phyloP scores from a whole-genome alignment of 139 green algal species.

The Chlorella sp. region DNA sequence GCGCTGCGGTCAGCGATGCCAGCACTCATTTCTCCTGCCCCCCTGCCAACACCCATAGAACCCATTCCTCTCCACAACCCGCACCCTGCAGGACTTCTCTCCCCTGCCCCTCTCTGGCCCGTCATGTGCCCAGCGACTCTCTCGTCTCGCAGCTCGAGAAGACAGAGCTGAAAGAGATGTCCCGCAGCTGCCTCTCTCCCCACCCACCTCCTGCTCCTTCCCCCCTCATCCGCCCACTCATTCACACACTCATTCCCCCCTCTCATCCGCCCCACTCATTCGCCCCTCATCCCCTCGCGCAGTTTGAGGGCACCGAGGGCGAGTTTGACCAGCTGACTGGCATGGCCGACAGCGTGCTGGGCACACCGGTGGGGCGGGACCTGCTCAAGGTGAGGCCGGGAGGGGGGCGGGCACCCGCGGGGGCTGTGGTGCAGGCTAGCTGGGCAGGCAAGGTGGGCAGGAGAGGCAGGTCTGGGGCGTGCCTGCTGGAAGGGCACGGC shows the following conservation, averaged over 20 bases:
- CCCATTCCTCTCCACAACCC: too few species aligned
- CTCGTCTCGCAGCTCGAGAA: background rate
- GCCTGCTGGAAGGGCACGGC: too few species aligned
- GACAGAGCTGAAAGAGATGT: background rate
- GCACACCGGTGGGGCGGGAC: background rate
- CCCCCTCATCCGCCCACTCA: background rate
- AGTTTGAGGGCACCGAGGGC: slow-evolving; percentile 5
- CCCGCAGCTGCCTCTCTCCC: background rate
- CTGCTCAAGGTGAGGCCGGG: background rate
- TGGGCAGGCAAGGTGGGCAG: too few species aligned
- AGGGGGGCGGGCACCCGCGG: too few species aligned
- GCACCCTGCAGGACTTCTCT: too few species aligned
- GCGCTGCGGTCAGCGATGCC: too few species aligned
- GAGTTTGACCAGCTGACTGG: background rate
- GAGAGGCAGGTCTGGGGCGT: too few species aligned
- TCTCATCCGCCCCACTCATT: background rate
- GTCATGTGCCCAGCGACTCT: background rate
- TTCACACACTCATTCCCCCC: background rate
- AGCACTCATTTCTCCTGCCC: too few species aligned
- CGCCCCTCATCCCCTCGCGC: background rate
- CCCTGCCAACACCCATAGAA: too few species aligned
- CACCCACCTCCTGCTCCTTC: background rate
- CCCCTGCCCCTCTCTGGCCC: background rate
- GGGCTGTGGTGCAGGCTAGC: too few species aligned
- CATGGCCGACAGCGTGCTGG: background rate